A percentile compares a stretch with the other conserved stretches of the same genome.
phyloP scores from a whole-genome alignment of 2,329 filamentous ascomycete species.

The Pseudocercospora macadamiae region DNA sequence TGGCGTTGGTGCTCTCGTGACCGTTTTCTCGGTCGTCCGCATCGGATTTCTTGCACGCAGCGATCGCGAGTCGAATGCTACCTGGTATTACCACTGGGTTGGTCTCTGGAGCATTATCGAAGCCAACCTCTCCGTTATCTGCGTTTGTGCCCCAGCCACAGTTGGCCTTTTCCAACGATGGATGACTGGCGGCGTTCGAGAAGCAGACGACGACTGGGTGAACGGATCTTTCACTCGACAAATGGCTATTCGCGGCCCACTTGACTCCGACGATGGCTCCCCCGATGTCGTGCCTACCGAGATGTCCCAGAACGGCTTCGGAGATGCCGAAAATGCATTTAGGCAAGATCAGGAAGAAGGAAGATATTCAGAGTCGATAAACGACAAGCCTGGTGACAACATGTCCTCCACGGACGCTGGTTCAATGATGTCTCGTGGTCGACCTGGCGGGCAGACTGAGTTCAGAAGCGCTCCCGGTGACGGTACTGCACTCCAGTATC shows the following conservation, averaged over 20 bases:
- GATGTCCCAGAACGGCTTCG: constrained; percentile 13
- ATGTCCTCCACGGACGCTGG: constrained; percentile 11
- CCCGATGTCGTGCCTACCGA: constrained; percentile 16
- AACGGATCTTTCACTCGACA: constrained; percentile 18
- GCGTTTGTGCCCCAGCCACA: constrained; percentile 27
- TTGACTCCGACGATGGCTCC: constrained; percentile 12
- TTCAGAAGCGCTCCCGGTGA: constrained; percentile 10
- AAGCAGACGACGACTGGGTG: constrained; percentile 7
- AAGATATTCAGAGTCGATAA: constrained; percentile 8
- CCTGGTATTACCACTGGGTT: constrained; percentile 26
- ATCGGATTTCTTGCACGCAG: constrained; percentile 21
- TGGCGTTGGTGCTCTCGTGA: constrained; percentile 23
- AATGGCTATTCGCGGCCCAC: constrained; percentile 7
- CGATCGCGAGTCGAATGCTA: constrained; percentile 19
- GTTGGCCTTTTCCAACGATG: constrained; percentile 20
- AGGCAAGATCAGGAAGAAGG: constrained; percentile 13
- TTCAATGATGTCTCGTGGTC: constrained; percentile 10
- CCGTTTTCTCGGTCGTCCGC: constrained; percentile 20
- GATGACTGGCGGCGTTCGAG: constrained; percentile 10
- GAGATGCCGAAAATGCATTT: constrained; percentile 15
- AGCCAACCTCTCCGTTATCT: constrained; percentile 25
- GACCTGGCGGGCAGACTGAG: constrained; percentile 8
- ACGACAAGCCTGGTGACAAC: constrained; percentile 9
- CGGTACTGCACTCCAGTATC: constrained; percentile 16
- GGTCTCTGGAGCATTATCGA: constrained; percentile 29